Conservation (phyloP, 441 rosid genomes). For the Arabidopsis lyrata region DNA sequence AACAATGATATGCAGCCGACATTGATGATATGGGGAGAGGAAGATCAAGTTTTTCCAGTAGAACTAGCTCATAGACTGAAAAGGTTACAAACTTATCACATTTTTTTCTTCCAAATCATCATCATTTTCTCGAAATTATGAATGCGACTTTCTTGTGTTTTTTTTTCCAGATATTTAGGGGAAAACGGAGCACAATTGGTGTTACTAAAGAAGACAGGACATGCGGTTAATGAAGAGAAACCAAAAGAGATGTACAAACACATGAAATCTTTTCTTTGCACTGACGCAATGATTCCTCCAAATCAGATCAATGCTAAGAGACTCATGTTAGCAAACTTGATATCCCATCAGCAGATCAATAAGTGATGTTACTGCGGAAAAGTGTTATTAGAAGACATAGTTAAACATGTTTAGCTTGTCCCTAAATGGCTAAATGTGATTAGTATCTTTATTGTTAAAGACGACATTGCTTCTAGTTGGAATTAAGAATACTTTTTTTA, state of each 20-base stretch:
- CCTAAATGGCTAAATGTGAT: background rate
- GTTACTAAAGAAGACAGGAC: conserved; percentile 25
- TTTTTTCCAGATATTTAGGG: conserved; percentile 62
- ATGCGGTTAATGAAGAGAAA: conserved; percentile 51
- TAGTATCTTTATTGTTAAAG: background rate
- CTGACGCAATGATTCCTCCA: conserved; percentile 37
- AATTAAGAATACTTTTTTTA: conserved; percentile 8
- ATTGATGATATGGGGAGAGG: conserved; percentile 23
- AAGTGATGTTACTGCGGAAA: conserved; percentile 15
- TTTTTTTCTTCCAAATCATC: background rate
- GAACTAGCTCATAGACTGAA: conserved; percentile 13
- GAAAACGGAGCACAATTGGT: conserved; percentile 54
- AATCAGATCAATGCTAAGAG: conserved; percentile 38
- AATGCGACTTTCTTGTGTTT: background rate
- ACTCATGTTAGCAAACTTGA: conserved; percentile 35
- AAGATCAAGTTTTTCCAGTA: conserved; percentile 18
- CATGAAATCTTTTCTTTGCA: conserved; percentile 34
- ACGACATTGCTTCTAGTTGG: conserved; percentile 18
- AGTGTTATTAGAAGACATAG: background rate
- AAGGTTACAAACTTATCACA: background rate
- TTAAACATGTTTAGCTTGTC: conserved; percentile 14
- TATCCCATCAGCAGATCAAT: conserved; percentile 29
- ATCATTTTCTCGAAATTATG: background rate
- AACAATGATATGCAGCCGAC: conserved; percentile 1
- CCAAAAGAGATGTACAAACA: conserved; percentile 32